Base-by-base conservation (phyloP, 2,329 filamentous ascomycete genomes). In the Xylariaceae sp. region DNA sequence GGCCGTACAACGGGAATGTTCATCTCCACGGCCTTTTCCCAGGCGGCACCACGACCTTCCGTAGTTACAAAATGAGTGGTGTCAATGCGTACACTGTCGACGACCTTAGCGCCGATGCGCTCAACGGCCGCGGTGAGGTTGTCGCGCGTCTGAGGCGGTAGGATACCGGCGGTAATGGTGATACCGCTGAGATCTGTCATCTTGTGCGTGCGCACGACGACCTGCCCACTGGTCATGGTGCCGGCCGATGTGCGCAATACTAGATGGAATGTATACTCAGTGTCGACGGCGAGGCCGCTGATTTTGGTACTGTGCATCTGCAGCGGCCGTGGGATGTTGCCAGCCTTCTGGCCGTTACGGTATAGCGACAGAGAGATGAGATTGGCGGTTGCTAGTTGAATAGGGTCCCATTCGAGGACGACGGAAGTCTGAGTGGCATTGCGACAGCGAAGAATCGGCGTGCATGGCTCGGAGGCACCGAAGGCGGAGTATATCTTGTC, bases 381-480 rank as follows among this genome's bases (percentile, higher is more conserved):
- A 69, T 94, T 90, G 60, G 94, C 91, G 4, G 92, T 97, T 27
- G 91, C 94, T 48, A 96, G 84, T 65, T 92, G 83, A 68, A 99
- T 88, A 35, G 92, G 90, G 61, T 97, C 94, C 94, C 94, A 99
- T 74, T 97, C 94, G 50, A 99, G 87, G 39, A 99, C 94, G 45
- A 97, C 87, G 31, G 89, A 95, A n/a, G 94, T 99, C 74, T 99
- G 94, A 1, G 94, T 99, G 53, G 92, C 91, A 79, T 97, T 99
- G 73, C 91, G 88, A 73, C 94, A 95, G 67, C 91, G 89, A 37
- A 99, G 84, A 49, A 88, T 73, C 6, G 94, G 94, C 1, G 87
- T 77, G 29, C 81, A 75, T 34, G 94, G 94, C 54, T 89, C 86
- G 57, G 82, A 78, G 62, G 88, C 83, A 64, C 94, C 94, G 71